These are phyloP conservation scores for Cyclotella distinguenda DNA, from an alignment of 108 stramenopile genomes.

Conservation along the genomic window DNA sequence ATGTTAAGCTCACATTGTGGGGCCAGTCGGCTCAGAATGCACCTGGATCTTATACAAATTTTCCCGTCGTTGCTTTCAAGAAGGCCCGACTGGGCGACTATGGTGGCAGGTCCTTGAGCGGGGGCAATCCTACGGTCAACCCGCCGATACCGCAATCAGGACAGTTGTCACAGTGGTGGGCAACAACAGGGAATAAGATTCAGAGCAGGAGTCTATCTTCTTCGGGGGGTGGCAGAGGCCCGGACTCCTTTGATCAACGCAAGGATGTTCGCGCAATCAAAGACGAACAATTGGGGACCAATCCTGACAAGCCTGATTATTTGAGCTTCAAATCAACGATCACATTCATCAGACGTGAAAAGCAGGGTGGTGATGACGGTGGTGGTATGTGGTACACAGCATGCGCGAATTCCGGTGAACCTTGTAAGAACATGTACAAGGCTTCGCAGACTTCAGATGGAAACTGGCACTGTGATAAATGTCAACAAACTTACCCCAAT, in stretches of 20 bases:
- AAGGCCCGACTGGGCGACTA: conserved; percentile 86
- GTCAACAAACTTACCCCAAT: conserved; percentile 65
- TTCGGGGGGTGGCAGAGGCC: conserved; percentile 60
- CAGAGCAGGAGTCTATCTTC: conserved; percentile 61
- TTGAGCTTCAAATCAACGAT: conserved; percentile 85
- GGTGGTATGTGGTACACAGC: conserved; percentile 95
- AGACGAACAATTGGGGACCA: conserved; percentile 79
- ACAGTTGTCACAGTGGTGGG: conserved; percentile 69
- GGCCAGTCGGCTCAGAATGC: conserved; percentile 64
- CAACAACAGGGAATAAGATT: conserved; percentile 49
- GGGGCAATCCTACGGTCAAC: conserved; percentile 41
- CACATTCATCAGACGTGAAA: conserved; percentile 92
- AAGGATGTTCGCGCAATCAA: conserved; percentile 80
- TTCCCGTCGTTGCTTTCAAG: conserved; percentile 87
- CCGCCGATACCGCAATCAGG: conserved; percentile 61
- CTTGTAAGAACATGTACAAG: conserved; percentile 86
- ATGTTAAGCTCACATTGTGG: conserved; percentile 91
- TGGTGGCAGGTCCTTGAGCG: conserved; percentile 75
- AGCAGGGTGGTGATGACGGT: conserved; percentile 68
- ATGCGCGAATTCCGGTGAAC: conserved; percentile 84
- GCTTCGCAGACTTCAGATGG: conserved; percentile 81
- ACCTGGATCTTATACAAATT: conserved; percentile 47
- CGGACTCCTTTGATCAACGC: conserved; percentile 69
- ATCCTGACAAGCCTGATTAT: conserved; percentile 94
- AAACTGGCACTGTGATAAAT: conserved; percentile 82